Base-by-base conservation (phyloP, 2,329 filamentous ascomycete species). In the Fonsecaea erecta region DNA sequence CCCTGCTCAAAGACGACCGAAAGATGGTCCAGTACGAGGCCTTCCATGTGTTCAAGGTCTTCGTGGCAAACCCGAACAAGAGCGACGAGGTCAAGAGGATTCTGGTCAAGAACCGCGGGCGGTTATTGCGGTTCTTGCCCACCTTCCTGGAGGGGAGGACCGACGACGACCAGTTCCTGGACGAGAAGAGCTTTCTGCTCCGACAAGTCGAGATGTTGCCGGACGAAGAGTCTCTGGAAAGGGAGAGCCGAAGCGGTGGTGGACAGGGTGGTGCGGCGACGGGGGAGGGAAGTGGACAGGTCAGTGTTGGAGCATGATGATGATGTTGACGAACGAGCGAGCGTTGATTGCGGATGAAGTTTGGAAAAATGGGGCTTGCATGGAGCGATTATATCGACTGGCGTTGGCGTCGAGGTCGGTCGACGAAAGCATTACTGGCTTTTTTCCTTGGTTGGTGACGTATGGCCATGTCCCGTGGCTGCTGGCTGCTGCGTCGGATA, bases 1-100 rank as follows among this genome's bases (percentile, higher is more conserved):
- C 96, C 77, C 84, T 99, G 65, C 82, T 99, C 67, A 89, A 93
- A 71, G 95, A 98, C 77, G 94, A 98, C 77, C 88, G 94, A 72
- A 95, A 96, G 78, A 99, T 99, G 93, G 95, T 99, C 68, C 95
- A 98, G 79, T 99, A 99, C 77, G 95, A 99, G 77, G 95, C 93
- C 7, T 99, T 99, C 77, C 95, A 99, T 76, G 94, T 99, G 48
- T 99, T 99, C 85, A 99, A 99, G 83, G 94, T 99, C 68, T 99
- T 99, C 78, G 95, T 98, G 60, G 95, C 95, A 66, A 99, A 99
- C 76, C 95, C 95, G 7, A 93, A 98, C 82, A 99, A 99, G 81
- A 96, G 92, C n/a, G 84, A 94, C 66, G 92, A 93, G 35, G 95
- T 99, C 55, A 93, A 97, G 76, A 92, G 94, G 76, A 97, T 99